Percentiles rank a stretch among this genome's conserved stretches.
phyloP scores from a whole-genome alignment of 1,139 yeast species.

The Pichia sp. region DNA sequence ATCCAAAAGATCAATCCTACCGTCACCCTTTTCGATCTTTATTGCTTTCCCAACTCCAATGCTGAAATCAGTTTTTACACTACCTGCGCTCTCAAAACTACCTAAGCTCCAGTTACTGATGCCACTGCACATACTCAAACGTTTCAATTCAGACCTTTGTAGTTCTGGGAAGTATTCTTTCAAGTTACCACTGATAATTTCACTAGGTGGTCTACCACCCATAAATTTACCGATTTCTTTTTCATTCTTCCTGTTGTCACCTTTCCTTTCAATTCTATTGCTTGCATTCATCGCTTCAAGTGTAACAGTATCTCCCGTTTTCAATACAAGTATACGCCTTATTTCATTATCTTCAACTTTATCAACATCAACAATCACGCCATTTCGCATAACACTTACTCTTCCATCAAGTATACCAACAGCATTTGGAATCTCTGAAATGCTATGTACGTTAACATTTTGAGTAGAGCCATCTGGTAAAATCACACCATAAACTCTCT shows the following conservation, averaged over 20 bases:
- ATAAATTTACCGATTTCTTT: slow-evolving; percentile 36
- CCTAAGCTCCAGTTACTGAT: slow-evolving; percentile 10
- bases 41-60: slow-evolving; percentile 24
- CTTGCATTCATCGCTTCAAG: slow-evolving; percentile 63
- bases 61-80: slow-evolving; percentile 4
- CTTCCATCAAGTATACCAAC: background rate
- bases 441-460: slow-evolving; percentile 63
- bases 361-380: slow-evolving; percentile 38
- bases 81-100: slow-evolving; percentile 21
- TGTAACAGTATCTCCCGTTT: slow-evolving; percentile 57
- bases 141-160: slow-evolving; percentile 57
- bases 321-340: slow-evolving; percentile 64
- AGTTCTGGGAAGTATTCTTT: slow-evolving; percentile 91
- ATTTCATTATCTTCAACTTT: slow-evolving; percentile 41
- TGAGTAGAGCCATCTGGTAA: slow-evolving; percentile 71
- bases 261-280: slow-evolving; percentile 27
- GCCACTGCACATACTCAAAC: slow-evolving; percentile 21
- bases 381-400: background rate
- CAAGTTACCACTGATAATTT: slow-evolving; percentile 79
- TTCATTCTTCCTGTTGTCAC: background rate
- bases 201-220: slow-evolving; percentile 92
- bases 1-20: slow-evolving; percentile 24
- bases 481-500: slow-evolving; percentile 42
- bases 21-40: slow-evolving; percentile 4
- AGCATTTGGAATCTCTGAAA: slow-evolving; percentile 21